A percentile compares a stretch with the other conserved stretches of the same genome.
Evolutionary conservation across 805 yeast species (phyloP).

Genomic region (Komagataella pseudopastoris): DNA sequence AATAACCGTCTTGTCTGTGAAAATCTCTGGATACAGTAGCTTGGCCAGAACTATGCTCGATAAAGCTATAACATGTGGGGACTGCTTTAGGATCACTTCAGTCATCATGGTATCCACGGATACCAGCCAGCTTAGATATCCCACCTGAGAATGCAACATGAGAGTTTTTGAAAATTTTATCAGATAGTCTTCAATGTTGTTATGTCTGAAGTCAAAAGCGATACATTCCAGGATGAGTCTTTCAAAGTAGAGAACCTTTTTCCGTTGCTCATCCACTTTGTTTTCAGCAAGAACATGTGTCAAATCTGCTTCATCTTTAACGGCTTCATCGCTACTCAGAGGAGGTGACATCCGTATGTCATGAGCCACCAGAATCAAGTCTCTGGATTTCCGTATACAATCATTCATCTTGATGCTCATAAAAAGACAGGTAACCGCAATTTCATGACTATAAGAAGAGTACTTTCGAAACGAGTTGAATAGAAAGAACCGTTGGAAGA

Average conservation of each 20-base stretch:
- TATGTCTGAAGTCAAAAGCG: conserved; percentile 67
- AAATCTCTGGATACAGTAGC: conserved; percentile 12
- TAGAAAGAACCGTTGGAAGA: conserved; percentile 58
- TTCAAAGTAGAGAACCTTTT: conserved; percentile 46
- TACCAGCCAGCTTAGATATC: conserved; percentile 59
- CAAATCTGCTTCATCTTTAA: not conserved
- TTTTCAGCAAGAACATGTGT: conserved; percentile 11
- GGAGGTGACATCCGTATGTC: conserved; percentile 14
- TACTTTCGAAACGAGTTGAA: conserved; percentile 46
- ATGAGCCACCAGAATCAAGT: conserved; percentile 39
- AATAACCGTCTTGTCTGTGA: conserved; percentile 1
- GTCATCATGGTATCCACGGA: conserved; percentile 63
- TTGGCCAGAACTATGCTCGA: conserved; percentile 48
- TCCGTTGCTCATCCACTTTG: conserved; percentile 39
- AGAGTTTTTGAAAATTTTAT: conserved; percentile 45
- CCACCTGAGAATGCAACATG: conserved; percentile 28
- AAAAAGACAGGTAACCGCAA: conserved; percentile 58
- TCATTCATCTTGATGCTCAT: conserved; percentile 74
- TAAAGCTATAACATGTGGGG: conserved; percentile 66
- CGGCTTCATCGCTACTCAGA: conserved; percentile 4
- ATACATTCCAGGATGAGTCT: conserved; percentile 63
- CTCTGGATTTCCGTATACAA: conserved; percentile 62
- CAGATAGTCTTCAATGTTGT: conserved; percentile 52
- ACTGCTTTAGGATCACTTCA: conserved; percentile 51
- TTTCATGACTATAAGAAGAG: conserved; percentile 31